A percentile compares a stretch with the other conserved stretches of the same genome.
These are phyloP conservation scores for Poronia punctata DNA, from an alignment of 495 filamentous ascomycete species.

Conservation along the genomic window DNA sequence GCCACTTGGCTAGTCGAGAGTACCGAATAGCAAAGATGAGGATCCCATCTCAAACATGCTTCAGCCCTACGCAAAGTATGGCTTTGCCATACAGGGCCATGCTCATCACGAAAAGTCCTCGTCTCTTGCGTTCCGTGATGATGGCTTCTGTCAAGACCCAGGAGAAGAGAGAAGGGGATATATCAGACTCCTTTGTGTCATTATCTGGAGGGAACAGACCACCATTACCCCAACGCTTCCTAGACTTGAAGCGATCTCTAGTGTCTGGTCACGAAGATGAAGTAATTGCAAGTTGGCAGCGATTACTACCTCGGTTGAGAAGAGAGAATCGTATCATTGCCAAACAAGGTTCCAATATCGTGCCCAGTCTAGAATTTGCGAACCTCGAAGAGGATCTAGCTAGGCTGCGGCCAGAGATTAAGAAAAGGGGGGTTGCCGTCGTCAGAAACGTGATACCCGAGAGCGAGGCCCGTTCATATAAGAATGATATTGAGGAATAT, in stretches of 20 bases:
- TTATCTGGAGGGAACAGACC: slow-evolving; percentile 58
- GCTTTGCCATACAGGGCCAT: too few relatives aligned
- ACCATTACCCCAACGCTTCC: slow-evolving; percentile 66
- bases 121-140: too few relatives aligned
- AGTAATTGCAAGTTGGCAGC: slow-evolving; percentile 60
- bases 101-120: too few relatives aligned
- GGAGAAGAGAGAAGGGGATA: slow-evolving; percentile 56
- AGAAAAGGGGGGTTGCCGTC: slow-evolving; percentile 56
- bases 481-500: slow-evolving; percentile 54
- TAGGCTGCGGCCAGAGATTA: slow-evolving; percentile 39
- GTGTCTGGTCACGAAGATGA: slow-evolving; percentile 56
- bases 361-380: slow-evolving; percentile 54
- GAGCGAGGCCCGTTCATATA: slow-evolving; percentile 50
- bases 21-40: too few relatives aligned
- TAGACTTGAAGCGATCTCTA: slow-evolving; percentile 62
- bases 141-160: slow-evolving; percentile 9
- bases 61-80: too few relatives aligned
- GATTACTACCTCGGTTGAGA: slow-evolving; percentile 52
- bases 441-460: slow-evolving; percentile 57
- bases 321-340: slow-evolving; percentile 46
- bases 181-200: slow-evolving; percentile 77
- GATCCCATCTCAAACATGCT: too few relatives aligned
- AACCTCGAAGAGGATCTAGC: slow-evolving; percentile 46
- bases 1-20: too few relatives aligned
- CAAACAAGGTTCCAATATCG: slow-evolving; percentile 31